Evolutionary conservation across 495 filamentous ascomycete species (phyloP).

Genomic region (Aspergillus steynii): DNA sequence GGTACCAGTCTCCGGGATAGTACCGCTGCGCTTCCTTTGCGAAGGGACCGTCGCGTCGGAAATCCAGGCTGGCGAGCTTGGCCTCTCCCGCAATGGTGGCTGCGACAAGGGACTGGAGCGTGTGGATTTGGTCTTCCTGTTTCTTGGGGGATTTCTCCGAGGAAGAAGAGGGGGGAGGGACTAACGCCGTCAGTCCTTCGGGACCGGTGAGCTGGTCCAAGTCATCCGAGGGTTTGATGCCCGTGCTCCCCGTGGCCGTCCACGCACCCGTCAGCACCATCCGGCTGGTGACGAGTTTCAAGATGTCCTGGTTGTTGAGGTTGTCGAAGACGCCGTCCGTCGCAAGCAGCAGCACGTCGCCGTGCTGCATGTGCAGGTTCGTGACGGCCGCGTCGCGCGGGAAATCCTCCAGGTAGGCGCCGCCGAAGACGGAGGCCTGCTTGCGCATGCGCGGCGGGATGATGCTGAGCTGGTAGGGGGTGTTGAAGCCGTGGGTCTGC

Average conservation of each 20-base stretch:
- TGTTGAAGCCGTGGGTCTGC: constrained; percentile 97
- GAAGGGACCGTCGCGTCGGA: constrained; percentile 83
- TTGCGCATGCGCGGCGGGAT: constrained; percentile 76
- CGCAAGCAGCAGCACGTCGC: constrained; percentile 87
- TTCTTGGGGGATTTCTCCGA: constrained; percentile 13
- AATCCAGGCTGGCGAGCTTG: constrained; percentile 78
- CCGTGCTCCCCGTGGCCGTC: constrained; percentile 52
- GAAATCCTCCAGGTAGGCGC: constrained; percentile 73
- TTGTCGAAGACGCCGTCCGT: constrained; percentile 98
- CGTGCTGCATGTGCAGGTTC: constrained; percentile 73
- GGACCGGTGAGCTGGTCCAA: constrained; percentile 53
- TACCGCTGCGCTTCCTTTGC: constrained; percentile 87
- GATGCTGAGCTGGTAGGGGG: constrained; percentile 89
- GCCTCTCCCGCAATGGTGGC: constrained; percentile 74
- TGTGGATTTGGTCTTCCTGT: constrained; percentile 23
- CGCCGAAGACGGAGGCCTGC: constrained; percentile 77
- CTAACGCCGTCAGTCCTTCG: constrained; percentile 35
- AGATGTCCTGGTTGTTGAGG: constrained; percentile 82
- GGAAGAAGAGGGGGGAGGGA: constrained; percentile 13
- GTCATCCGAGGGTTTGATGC: constrained; percentile 57
- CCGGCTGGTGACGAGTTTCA: constrained; percentile 70
- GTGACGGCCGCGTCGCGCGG: constrained; percentile 83
- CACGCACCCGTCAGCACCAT: constrained; percentile 78
- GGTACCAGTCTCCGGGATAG: constrained; percentile 79
- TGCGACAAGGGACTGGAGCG: constrained; percentile 75